These are phyloP conservation scores for Trichodelitschia bisporula DNA, from an alignment of 495 filamentous ascomycete species.

Conservation along the genomic window DNA sequence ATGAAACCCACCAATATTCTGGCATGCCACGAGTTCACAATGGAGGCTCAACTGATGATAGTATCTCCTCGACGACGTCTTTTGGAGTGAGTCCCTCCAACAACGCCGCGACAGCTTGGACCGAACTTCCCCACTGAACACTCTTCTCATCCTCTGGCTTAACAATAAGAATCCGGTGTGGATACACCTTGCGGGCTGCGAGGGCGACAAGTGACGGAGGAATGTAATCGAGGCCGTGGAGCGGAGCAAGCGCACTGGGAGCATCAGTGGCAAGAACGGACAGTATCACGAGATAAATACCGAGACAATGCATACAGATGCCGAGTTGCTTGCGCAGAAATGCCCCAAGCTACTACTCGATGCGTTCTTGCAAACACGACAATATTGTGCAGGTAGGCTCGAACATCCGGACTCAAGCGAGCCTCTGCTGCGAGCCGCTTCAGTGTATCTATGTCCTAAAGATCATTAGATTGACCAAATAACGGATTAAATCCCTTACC, in stretches of 20 bases:
- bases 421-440: constrained; percentile 16
- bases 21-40: too few species aligned
- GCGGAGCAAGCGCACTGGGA: constrained; percentile 38
- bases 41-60: constrained; percentile 44
- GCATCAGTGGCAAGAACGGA: not conserved
- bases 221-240: constrained; percentile 60
- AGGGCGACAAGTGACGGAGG: constrained; percentile 66
- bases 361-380: constrained; percentile 65
- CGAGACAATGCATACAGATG: constrained; percentile 44
- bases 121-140: constrained; percentile 77
- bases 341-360: constrained; percentile 53
- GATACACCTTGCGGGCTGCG: constrained; percentile 72
- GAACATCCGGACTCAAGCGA: constrained; percentile 36
- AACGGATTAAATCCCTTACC: too few species aligned
- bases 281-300: constrained; percentile 16
- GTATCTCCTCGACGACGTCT: constrained; percentile 63
- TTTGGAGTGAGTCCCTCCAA: constrained; percentile 46
- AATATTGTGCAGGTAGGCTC: constrained; percentile 65
- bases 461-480: too few species aligned
- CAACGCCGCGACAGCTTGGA: constrained; percentile 35
- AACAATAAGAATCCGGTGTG: constrained; percentile 52
- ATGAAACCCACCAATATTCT: too few species aligned
- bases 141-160: constrained; percentile 53
- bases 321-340: constrained; percentile 50
- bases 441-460: constrained; percentile 21